Base-by-base conservation (phyloP, 2,329 filamentous ascomycete genomes). In the Karstenula rhodostoma region DNA sequence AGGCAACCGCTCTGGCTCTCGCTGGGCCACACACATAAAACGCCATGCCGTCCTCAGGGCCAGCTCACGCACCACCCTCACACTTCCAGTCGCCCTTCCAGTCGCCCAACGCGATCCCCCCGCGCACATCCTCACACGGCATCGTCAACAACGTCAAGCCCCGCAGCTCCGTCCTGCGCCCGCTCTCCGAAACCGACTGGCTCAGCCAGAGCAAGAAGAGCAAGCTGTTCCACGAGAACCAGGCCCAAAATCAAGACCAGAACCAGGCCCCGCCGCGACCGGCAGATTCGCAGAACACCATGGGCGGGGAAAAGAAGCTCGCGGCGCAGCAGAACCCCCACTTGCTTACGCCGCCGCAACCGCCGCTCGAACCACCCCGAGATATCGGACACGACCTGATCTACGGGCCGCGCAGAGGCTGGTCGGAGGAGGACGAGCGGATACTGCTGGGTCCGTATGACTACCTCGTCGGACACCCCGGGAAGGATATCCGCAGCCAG, bases 401-500 rank as follows among this genome's bases (percentile, higher is more conserved):
- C 59, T 75, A 79, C 60, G 76, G 76, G n/a, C 75, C 52, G 67
- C 72, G 37, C 67, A 67, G 60, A 82, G 33, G 84, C 19, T 95
- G 92, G 92, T 88, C 86, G 7, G 78, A 83, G 1, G 86, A 90
- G 70, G 94, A 95, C 81, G 91, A 95, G 76, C 87, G 87, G 75
- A 89, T 94, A 62, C 81, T 96, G 56, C 82, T 89, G 50, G 92
- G 89, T 0, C 93, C 93, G 0, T 96, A 88, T 71, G 89, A 94
- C 73, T 96, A 96, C 77, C 84, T 95, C 63, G 86, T 89, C 70
- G 86, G 86, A 47, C 89, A 93, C 64, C 91, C 92, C 0, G 93
- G 93, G 65, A 95, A 96, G 79, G 91, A 95, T 77, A 91, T 96
- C 73, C 88, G 93, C 66, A 86, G 89, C 48, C 89, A 92, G 79